These are phyloP conservation scores for Mycena metata DNA, from an alignment of 768 basidiomycete species.

Conservation along the genomic window DNA sequence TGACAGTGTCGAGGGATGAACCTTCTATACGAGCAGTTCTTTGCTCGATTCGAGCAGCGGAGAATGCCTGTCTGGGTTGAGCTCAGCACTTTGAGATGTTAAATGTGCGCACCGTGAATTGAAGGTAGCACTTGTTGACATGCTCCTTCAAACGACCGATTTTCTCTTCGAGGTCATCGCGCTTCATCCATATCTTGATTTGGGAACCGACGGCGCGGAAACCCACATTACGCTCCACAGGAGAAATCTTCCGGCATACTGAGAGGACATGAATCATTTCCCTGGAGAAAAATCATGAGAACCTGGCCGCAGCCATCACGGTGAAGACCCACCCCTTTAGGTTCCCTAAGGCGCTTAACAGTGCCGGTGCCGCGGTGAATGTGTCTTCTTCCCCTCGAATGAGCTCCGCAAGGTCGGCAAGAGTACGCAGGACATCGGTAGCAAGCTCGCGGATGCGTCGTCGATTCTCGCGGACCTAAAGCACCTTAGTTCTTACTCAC, in stretches of 20 bases:
- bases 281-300: background rate
- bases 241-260: background rate
- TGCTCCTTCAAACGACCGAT: constrained; percentile 23
- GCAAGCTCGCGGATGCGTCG: constrained; percentile 20
- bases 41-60: constrained; percentile 26
- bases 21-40: background rate
- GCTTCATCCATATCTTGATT: constrained; percentile 29
- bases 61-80: constrained; percentile 26
- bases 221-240: background rate
- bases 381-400: background rate
- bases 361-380: constrained; percentile 14
- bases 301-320: too few species aligned
- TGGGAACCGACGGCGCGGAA: constrained; percentile 14
- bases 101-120: constrained; percentile 30
- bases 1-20: too few species aligned
- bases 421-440: constrained; percentile 9
- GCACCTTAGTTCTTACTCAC: background rate
- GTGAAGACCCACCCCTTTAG: constrained; percentile 16
- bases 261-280: constrained; percentile 23
- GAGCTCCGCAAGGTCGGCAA: constrained; percentile 10
- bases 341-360: constrained; percentile 15
- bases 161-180: constrained; percentile 25
- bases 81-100: too few species aligned
- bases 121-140: constrained; percentile 22
- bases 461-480: constrained; percentile 28